Conservation (phyloP, 75 land plant genomes). For the Pinus taeda region DNA sequence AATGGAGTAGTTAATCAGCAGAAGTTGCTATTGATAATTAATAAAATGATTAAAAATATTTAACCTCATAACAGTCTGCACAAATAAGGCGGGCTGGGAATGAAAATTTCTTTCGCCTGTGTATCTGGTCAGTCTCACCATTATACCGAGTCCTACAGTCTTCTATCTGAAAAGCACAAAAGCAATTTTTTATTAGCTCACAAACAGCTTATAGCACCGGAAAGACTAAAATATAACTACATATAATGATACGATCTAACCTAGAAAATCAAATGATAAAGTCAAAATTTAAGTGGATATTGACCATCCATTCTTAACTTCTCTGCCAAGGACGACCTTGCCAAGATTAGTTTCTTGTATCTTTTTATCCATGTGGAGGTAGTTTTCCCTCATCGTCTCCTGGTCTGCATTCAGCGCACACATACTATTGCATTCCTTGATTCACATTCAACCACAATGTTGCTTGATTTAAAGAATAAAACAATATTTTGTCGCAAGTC, state of each 20-base stretch:
- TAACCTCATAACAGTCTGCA: conserved; percentile 88
- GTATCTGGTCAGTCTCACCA: conserved; percentile 78
- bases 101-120: conserved; percentile 59
- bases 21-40: background rate
- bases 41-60: background rate
- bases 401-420: background rate
- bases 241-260: too few species aligned
- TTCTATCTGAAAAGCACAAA: conserved; percentile 56
- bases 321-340: too few species aligned
- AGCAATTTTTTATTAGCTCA: background rate
- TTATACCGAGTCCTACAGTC: conserved; percentile 95
- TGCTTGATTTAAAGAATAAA: too few species aligned
- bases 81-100: conserved; percentile 91
- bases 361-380: too few species aligned
- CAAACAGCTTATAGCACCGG: background rate
- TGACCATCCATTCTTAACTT: too few species aligned
- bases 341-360: too few species aligned
- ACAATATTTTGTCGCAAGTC: too few species aligned
- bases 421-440: background rate
- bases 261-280: background rate
- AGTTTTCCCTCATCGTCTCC: too few species aligned
- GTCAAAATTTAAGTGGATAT: background rate
- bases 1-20: background rate
- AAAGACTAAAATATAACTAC: background rate
- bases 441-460: too few species aligned